These are phyloP conservation scores for Nelumbo lutea DNA, from an alignment of 164 flowering plant genomes.

Conservation along the genomic window DNA sequence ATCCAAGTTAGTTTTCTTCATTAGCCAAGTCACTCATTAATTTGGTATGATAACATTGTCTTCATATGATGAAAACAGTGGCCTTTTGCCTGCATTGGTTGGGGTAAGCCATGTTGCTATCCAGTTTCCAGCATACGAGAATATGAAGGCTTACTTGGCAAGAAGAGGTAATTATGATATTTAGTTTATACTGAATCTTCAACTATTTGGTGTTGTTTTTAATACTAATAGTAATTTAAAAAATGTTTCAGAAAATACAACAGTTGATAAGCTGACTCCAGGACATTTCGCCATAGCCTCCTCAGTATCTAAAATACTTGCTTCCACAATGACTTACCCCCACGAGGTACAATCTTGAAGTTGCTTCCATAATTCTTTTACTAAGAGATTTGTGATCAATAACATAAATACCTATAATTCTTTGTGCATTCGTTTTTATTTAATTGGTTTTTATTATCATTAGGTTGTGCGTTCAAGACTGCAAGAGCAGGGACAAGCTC, in stretches of 20 bases:
- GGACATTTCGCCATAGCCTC: slow-evolving; percentile 78
- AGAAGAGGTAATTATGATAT: slow-evolving; percentile 37
- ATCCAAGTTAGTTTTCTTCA: background rate
- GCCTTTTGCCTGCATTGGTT: slow-evolving; percentile 94
- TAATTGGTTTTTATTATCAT: slow-evolving; percentile 1
- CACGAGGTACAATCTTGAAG: slow-evolving; percentile 60
- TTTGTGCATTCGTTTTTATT: background rate
- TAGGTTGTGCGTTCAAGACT: slow-evolving; percentile 92
- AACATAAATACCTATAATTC: background rate
- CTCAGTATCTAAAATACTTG: slow-evolving; percentile 65
- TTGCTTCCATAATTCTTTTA: background rate
- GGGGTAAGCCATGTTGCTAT: slow-evolving; percentile 98
- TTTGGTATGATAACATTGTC: slow-evolving; percentile 7
- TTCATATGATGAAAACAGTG: slow-evolving; percentile 40
- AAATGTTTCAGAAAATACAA: slow-evolving; percentile 51
- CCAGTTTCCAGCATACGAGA: slow-evolving; percentile 92
- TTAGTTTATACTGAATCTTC: background rate
- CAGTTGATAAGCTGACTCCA: slow-evolving; percentile 52
- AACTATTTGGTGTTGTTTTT: slow-evolving; percentile 5
- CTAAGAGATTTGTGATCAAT: background rate
- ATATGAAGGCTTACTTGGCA: slow-evolving; percentile 85
- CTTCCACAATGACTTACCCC: slow-evolving; percentile 82
- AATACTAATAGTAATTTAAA: slow-evolving; percentile 14
- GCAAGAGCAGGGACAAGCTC: slow-evolving; percentile 88
- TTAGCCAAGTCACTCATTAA: slow-evolving; percentile 6